These are phyloP conservation scores for Colletotrichum sp. DNA, from an alignment of 2,329 filamentous ascomycete species.

Conservation along the genomic window DNA sequence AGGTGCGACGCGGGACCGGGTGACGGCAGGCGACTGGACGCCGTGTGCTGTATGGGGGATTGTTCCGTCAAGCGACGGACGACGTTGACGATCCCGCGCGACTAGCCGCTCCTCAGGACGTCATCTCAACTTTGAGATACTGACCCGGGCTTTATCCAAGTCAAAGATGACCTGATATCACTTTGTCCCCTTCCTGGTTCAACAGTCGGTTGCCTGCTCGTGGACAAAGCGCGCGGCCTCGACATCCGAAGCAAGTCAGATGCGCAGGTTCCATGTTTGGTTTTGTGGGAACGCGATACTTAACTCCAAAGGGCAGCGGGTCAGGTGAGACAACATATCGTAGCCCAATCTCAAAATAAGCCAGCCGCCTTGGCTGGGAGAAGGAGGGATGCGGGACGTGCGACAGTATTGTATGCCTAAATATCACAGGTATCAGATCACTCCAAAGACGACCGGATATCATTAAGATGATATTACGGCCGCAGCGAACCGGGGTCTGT, in stretches of 20 bases:
- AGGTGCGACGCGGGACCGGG: background rate
- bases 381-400: background rate
- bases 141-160: background rate
- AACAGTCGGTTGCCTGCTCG: background rate
- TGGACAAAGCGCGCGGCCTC: background rate
- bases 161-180: background rate
- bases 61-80: background rate
- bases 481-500: background rate
- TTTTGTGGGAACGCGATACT: background rate
- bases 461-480: background rate
- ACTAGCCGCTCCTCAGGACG: background rate
- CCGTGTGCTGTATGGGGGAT: background rate
- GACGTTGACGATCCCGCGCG: background rate
- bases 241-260: background rate
- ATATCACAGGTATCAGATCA: background rate
- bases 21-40: background rate
- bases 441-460: background rate
- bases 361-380: background rate
- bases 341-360: background rate
- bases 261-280: background rate
- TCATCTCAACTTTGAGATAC: background rate
- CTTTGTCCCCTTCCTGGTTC: background rate
- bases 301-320: background rate
- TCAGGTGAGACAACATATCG: background rate
- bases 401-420: background rate